Base-by-base conservation (phyloP, 139 green algal genomes). In the Microglena sp. region DNA sequence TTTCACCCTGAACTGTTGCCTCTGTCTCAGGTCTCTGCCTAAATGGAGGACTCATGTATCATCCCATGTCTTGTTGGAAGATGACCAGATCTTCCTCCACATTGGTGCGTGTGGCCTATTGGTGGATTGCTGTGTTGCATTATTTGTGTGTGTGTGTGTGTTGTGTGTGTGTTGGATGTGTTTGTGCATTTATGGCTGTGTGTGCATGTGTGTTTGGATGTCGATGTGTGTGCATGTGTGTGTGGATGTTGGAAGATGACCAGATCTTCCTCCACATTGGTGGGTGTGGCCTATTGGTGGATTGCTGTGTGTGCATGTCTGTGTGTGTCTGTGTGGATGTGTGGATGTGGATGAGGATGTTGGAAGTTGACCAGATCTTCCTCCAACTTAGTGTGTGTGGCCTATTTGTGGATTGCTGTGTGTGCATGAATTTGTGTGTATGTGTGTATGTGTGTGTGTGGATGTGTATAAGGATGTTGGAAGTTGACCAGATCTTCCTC, bases 71-170 rank as follows among this genome's bases (percentile, higher is more conserved):
- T 66, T 67, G n/a, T 55, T 78, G 66, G 71, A 78, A 61, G 71
- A 78, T 33, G 71, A 78, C 61, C 65, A 78, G 71, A 67, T 78
- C 36, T 77, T 77, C 60, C 46, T 77, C 53, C 71, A 77, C 59
- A 8, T 65, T 11, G 71, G 64, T 29, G 60, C 69, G 55, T 24
- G 65, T 35, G 61, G 50, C 50, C 15, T 22, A 18, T 50, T 18
- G 11, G 40, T 50, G 15, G 11, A 18, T 50, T 18, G 11, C 15
- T 50, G 15, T 50, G 40, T 50, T 18, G 11, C 15, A 24, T 18
- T 50, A 18, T 50, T 18, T 50, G 40, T 50, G 15, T 50, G 40
- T 50, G 15, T 50, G 40, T 50, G 15, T 50, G 40, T 50, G 15
- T 50, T 11, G 11, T 18, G 11, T 11, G 11, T 18, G 11, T 11